Base-by-base conservation (phyloP, 257 asterid genomes). In the Ballota nigra region DNA sequence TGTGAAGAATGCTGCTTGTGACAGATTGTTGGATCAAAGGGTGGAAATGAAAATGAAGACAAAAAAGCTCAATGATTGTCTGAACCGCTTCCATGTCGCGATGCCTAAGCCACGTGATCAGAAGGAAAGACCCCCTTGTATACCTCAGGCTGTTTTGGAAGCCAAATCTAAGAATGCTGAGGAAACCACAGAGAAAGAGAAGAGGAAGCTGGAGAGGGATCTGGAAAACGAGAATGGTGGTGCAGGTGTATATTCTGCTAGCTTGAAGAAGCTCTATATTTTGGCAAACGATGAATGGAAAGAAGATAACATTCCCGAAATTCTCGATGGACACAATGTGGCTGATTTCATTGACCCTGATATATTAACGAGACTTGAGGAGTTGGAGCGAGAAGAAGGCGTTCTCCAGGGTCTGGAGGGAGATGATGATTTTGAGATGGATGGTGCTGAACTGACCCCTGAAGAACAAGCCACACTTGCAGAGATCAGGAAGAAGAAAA, bases 171-270 rank as follows among this genome's bases (percentile, higher is more conserved):
- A 82, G 81, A 52, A 80, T 77, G 89, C 86, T 2, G 92, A 77
- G 61, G 85, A 77, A 69, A 82, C 76, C 62, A 82, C 85, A 0
- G 91, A 84, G 83, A 88, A 87, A 53, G 86, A 85, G 80, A 87
- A 79, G 75, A 84, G 80, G 79, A 88, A 85, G 76, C 92, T 95
- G 13, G 99, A 95, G 84, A 89, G 68, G 77, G 99, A 95, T 80
- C 77, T 95, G 40, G 98, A 95, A 84, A 75, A 92, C 62, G 99
- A 92, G 80, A 95, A 92, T 78, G 99, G 99, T 31, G 99, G 99
- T 76, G 99, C 99, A 0, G 99, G 98, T 82, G 99, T 95, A 6
- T 95, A 95, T 83, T 95, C 99, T n/a, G 98, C 97, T 11, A 89
- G 89, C 85, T 77, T 95, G 89, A 95, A 72, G 57, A 95, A 95